A percentile compares a stretch with the other conserved stretches of the same genome.
These are phyloP conservation scores for Eimeria tenella DNA, from an alignment of 169 alveolate species.

Conservation along the genomic window DNA sequence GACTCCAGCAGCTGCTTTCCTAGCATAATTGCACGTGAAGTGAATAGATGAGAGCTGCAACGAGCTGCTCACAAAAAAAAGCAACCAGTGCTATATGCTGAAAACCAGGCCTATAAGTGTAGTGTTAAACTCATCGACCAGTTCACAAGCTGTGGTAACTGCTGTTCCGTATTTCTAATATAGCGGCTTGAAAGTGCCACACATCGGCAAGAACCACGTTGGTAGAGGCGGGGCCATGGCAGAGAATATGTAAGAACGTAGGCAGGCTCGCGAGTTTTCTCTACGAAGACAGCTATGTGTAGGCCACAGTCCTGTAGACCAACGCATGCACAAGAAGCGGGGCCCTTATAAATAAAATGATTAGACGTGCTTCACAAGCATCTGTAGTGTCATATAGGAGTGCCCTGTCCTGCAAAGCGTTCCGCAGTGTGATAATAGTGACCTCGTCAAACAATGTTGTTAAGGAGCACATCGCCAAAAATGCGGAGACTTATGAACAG, in stretches of 20 bases:
- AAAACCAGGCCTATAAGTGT: neutral
- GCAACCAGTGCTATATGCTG: neutral
- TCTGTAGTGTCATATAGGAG: no score
- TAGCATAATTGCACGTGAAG: slow-evolving; percentile 17
- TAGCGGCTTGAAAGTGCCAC: neutral
- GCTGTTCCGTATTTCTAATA: neutral
- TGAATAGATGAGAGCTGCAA: slow-evolving; percentile 55
- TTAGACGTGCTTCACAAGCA: neutral
- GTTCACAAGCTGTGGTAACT: neutral
- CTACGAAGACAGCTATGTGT: slow-evolving; percentile 32
- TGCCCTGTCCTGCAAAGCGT: no score
- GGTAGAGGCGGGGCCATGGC: slow-evolving; percentile 49
- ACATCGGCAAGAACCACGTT: slow-evolving; percentile 6
- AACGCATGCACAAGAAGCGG: no score
- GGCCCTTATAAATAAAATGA: neutral
- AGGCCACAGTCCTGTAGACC: slow-evolving; percentile 61
- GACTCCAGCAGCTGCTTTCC: slow-evolving; percentile 39
- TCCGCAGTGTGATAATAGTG: no score
- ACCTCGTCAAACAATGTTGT: no score
- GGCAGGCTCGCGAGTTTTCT: slow-evolving; percentile 50
- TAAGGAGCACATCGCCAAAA: no score
- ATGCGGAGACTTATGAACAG: no score
- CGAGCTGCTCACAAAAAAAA: slow-evolving; percentile 48
- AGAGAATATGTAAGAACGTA: slow-evolving; percentile 37
- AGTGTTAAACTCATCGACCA: no score